Conservation (phyloP, 768 basidiomycete genomes). For the Agaricus subrufescens region DNA sequence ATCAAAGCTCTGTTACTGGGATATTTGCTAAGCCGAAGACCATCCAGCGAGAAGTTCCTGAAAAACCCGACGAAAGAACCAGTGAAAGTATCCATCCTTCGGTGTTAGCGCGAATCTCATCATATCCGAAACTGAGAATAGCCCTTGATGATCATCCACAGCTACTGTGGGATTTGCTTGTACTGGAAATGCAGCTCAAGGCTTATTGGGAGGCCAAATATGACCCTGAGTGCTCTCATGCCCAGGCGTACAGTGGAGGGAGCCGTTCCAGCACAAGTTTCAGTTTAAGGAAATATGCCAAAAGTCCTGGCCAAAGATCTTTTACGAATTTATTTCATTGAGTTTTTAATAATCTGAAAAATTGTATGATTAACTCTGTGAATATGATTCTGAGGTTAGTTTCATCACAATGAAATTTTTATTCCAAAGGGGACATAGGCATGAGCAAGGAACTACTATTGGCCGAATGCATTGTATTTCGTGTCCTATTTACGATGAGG, state of each 20-base stretch:
- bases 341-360: no score
- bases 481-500: no score
- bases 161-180: conserved; percentile 38
- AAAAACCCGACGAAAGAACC: conserved; percentile 36
- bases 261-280: no score
- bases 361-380: no score
- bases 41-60: conserved; percentile 46
- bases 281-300: no score
- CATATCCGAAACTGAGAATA: conserved; percentile 28
- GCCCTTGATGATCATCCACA: conserved; percentile 36
- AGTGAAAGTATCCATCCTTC: conserved; percentile 62
- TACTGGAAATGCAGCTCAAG: conserved; percentile 50
- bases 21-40: conserved; percentile 45
- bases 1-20: conserved; percentile 44
- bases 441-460: no score
- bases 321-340: no score
- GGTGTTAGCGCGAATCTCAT: conserved; percentile 39
- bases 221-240: conserved; percentile 20
- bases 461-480: no score
- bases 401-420: no score
- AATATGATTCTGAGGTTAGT: no score
- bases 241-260: conserved; percentile 13
- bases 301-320: no score
- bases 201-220: conserved; percentile 37
- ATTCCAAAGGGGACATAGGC: no score